Percentiles rank a stretch among this genome's conserved stretches.
Conservation (phyloP, 805 yeast species). For the Candida tammaniensis region DNA sequence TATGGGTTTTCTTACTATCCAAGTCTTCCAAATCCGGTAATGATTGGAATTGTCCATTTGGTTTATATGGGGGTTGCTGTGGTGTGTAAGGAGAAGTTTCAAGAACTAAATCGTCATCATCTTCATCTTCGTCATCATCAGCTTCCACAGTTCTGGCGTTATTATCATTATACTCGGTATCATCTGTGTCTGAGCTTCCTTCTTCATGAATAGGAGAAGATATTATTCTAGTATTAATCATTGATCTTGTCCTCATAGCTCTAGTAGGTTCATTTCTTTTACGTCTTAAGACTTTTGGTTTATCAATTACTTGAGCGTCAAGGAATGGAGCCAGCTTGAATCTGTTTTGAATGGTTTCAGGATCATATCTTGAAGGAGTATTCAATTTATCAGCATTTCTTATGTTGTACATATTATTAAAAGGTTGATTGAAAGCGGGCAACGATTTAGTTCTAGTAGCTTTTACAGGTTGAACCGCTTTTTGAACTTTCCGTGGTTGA, state of each 20-base stretch:
- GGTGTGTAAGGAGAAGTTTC: constrained; percentile 41
- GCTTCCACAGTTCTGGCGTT: constrained; percentile 22
- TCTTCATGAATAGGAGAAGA: constrained; percentile 46
- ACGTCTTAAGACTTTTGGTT: constrained; percentile 26
- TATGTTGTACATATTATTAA: constrained; percentile 37
- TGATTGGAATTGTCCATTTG: constrained; percentile 27
- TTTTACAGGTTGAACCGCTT: constrained; percentile 25
- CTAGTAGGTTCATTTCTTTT: constrained; percentile 26
- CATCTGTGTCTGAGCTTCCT: constrained; percentile 34
- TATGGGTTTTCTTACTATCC: constrained; percentile 42
- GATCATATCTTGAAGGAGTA: constrained; percentile 36
- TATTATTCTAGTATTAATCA: constrained; percentile 29
- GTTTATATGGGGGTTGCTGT: constrained; percentile 38
- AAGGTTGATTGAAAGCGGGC: constrained; percentile 39
- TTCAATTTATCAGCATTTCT: constrained; percentile 41
- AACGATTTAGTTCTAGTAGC: constrained; percentile 45
- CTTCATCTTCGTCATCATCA: constrained; percentile 25
- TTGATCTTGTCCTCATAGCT: constrained; percentile 43
- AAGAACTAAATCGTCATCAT: constrained; percentile 19
- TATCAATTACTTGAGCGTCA: constrained; percentile 40
- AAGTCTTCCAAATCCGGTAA: constrained; percentile 44
- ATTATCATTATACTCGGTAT: constrained; percentile 34
- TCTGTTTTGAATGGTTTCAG: constrained; percentile 40
- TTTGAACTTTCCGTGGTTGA: constrained; percentile 2
- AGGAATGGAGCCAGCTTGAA: constrained; percentile 46